Evolutionary conservation across 2,329 filamentous ascomycete genomes (phyloP).

Genomic region (Cladosporium sphaerospermum): DNA sequence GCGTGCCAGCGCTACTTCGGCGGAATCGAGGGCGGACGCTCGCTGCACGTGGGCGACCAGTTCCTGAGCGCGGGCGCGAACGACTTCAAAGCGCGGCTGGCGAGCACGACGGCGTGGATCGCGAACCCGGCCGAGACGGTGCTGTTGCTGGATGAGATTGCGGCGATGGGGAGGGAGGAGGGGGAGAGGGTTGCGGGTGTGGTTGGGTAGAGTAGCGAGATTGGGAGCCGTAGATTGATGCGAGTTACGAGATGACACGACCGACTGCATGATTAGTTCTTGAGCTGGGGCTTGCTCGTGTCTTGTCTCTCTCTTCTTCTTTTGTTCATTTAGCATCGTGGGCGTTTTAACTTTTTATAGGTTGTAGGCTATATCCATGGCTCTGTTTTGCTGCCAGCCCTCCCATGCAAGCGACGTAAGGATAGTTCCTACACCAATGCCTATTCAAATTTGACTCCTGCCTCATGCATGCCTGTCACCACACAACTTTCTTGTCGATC

Average conservation of each 20-base stretch:
- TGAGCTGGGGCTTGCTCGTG: no score
- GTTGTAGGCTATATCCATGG: no score
- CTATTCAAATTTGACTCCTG: no score
- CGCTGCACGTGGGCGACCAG: conserved; percentile 90
- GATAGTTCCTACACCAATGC: no score
- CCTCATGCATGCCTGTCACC: no score
- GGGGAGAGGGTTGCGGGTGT: neutral
- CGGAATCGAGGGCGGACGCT: conserved; percentile 66
- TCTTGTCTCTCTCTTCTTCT: no score
- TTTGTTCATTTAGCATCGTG: no score
- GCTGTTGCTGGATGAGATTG: conserved; percentile 77
- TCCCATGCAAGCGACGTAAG: no score
- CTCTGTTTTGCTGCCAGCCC: no score
- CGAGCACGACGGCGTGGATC: conserved; percentile 95
- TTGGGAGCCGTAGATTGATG: neutral
- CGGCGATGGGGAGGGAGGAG: conserved; percentile 7
- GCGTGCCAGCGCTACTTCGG: conserved; percentile 90
- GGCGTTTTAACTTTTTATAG: no score
- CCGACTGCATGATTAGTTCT: neutral
- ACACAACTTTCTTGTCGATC: no score
- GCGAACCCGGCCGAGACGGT: conserved; percentile 89
- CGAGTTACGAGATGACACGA: neutral
- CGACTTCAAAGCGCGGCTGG: conserved; percentile 90
- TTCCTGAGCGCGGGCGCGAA: conserved; percentile 93
- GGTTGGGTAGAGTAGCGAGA: no score